Percentiles rank a stretch among this genome's conserved stretches.
phyloP scores from a whole-genome alignment of 202 grass and related monocot genomes.

The Panicum virgatum region DNA sequence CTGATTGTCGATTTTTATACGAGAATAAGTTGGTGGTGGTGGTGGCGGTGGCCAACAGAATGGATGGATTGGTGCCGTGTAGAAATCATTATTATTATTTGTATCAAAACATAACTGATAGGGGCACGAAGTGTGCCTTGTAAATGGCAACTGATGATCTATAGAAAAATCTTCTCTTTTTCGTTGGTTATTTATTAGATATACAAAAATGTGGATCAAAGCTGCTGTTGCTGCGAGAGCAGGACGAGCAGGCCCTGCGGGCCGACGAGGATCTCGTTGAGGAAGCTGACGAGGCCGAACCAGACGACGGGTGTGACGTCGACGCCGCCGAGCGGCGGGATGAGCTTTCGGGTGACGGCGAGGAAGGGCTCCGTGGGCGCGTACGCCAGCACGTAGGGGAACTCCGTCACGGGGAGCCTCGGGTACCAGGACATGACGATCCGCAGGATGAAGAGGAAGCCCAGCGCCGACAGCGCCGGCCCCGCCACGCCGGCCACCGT shows the following conservation, averaged over 20 bases:
- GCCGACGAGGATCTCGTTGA: too few species aligned
- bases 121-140: constrained; percentile 28
- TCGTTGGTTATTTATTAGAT: not conserved
- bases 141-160: constrained; percentile 12
- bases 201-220: too few species aligned
- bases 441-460: constrained; percentile 85
- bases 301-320: constrained; percentile 96
- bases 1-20: constrained; percentile 29
- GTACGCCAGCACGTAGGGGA: constrained; percentile 86
- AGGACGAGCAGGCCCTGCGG: constrained; percentile 86
- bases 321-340: too few species aligned
- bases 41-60: not conserved
- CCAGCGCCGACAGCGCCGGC: constrained; percentile 74
- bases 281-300: constrained; percentile 95
- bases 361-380: constrained; percentile 90
- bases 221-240: constrained; percentile 66
- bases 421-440: too few species aligned
- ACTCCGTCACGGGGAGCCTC: too few species aligned
- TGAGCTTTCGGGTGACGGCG: too few species aligned
- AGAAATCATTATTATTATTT: constrained; percentile 30
- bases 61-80: not conserved
- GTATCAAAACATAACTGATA: constrained; percentile 10
- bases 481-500: too few species aligned
- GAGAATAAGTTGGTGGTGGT: not conserved
- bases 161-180: not conserved